Evolutionary conservation across 495 filamentous ascomycete genomes (phyloP), one percentile per base, ranked within the genome.

Genomic region (Articulospora tetracladia): DNA sequence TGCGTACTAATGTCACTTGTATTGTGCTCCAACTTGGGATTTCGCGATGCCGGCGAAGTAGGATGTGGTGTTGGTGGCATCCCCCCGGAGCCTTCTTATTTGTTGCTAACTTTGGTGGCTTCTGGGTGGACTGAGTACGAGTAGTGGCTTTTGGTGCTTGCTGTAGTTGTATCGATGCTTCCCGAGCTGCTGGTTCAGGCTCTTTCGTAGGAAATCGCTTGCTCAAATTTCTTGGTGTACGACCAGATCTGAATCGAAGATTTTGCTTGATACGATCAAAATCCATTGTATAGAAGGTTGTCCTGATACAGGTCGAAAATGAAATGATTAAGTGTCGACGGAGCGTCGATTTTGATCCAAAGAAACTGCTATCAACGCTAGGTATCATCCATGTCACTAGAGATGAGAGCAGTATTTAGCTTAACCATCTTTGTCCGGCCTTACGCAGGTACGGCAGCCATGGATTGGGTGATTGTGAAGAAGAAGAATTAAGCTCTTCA

Each of bases 261-360:
- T 50, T 50, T 50, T 50, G 47, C 23, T 50, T 50, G 25, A 50
- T 50, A 2, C 47, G 20, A n/a, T 50, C 47, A 25, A 50, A 50
- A n/a, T 50, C 47, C 47, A 50, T 50, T 50, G 4, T 50, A 25
- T n/a, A n/a, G n/a, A n/a, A n/a, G n/a, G n/a, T n/a, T n/a, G n/a
- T n/a, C n/a, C n/a, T n/a, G n/a, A n/a, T n/a, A n/a, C n/a, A n/a
- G 17, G 15, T 34, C n/a, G 39, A 44, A 17, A 3, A 19, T 44
- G 17, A 44, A 19, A 11, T 3, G 15, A 8, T 17, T 44, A 7
- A 44, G n/a, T 44, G n/a, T 19, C 39, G 39, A 44, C 39, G 15
- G 13, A 32, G n/a, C n/a, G n/a, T n/a, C n/a, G n/a, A n/a, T 6
- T 44, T 8, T 44, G 11, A 11, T 44, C 8, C 39, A 44, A 44